phyloP scores from a whole-genome alignment of 768 basidiomycete genomes.

The Termitomyces sp. region DNA sequence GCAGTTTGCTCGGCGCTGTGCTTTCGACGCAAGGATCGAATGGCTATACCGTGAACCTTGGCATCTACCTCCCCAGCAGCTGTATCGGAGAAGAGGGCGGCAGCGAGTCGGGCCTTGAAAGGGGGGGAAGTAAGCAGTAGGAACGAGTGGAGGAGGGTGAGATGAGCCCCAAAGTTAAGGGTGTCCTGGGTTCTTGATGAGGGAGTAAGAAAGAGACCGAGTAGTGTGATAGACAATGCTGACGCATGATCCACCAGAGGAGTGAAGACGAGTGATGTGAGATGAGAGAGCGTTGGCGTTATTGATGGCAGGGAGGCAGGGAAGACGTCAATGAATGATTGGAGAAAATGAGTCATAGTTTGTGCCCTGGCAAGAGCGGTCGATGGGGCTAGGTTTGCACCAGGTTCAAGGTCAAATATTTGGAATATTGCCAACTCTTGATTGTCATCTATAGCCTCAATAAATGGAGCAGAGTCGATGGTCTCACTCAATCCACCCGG shows the following conservation, averaged over 20 bases:
- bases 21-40: constrained; percentile 28
- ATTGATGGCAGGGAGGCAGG: constrained; percentile 54
- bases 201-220: constrained; percentile 60
- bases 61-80: constrained; percentile 40
- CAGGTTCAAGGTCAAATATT: constrained; percentile 67
- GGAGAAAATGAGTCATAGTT: constrained; percentile 21
- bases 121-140: constrained; percentile 66
- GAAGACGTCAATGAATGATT: constrained; percentile 49
- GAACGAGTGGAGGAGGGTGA: constrained; percentile 67
- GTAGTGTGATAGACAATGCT: constrained; percentile 58
- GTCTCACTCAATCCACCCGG: not conserved
- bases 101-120: constrained; percentile 65
- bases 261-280: constrained; percentile 56
- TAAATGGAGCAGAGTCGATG: not conserved
- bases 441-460: constrained; percentile 15
- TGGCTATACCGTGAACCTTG: constrained; percentile 26
- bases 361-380: not conserved
- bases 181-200: constrained; percentile 29
- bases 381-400: constrained; percentile 24
- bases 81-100: constrained; percentile 74
- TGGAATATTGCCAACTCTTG: constrained; percentile 40
- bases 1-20: constrained; percentile 16
- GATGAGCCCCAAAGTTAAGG: constrained; percentile 66
- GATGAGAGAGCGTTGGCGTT: constrained; percentile 56
- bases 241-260: constrained; percentile 59